phyloP scores from a whole-genome alignment of 805 yeast species.

The Saturnispora galanensis region DNA sequence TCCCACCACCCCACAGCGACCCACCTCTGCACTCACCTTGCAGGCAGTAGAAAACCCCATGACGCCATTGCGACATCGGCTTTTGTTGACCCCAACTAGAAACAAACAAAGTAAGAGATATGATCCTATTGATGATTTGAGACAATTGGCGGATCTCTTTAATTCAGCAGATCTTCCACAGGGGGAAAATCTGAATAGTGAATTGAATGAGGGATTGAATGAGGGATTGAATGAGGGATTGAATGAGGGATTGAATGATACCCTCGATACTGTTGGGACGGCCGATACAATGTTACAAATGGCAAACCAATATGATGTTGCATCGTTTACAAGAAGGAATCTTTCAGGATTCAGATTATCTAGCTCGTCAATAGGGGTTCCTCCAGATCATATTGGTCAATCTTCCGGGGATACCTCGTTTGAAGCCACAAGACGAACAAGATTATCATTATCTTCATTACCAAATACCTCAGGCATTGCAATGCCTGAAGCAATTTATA shows the following conservation, averaged over 20 bases:
- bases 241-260: not conserved
- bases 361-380: not conserved
- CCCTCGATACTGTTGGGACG: not conserved
- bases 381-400: slow-evolving; percentile 1
- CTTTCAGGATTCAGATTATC: slow-evolving; percentile 5
- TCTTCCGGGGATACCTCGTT: slow-evolving; percentile 16
- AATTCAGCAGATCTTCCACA: slow-evolving; percentile 2
- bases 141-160: slow-evolving; percentile 24
- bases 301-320: slow-evolving; percentile 1
- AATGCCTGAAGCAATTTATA: slow-evolving; percentile 26
- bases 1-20: slow-evolving; percentile 18
- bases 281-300: not conserved
- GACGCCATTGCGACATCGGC: slow-evolving; percentile 23
- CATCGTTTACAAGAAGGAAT: slow-evolving; percentile 3
- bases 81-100: slow-evolving; percentile 22
- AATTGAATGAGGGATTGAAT: not conserved
- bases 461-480: slow-evolving; percentile 26
- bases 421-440: slow-evolving; percentile 11
- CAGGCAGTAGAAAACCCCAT: slow-evolving; percentile 24
- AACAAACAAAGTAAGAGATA: slow-evolving; percentile 19
- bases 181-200: no score
- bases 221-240: not conserved
- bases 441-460: slow-evolving; percentile 21
- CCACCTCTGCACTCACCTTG: slow-evolving; percentile 25
- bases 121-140: slow-evolving; percentile 26